Evolutionary conservation across 768 basidiomycete species (phyloP).

Genomic region (Ephemerocybe angulata): DNA sequence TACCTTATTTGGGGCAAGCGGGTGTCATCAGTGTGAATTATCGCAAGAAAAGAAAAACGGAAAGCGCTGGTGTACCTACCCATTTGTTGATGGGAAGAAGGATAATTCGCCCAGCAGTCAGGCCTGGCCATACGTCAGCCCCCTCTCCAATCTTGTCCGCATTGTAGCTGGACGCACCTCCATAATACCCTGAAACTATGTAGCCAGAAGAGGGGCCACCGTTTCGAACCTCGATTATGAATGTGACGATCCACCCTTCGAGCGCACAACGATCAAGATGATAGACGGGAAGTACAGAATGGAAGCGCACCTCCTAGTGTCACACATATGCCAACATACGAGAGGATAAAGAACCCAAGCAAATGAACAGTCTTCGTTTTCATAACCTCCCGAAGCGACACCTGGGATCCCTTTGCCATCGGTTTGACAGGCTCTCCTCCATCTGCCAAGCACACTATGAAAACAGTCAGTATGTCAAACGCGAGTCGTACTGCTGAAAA

Average conservation of each 20-base stretch:
- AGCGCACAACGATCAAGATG: neutral
- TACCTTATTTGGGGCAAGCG: constrained; percentile 31
- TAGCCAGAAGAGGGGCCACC: constrained; percentile 43
- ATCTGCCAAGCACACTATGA: constrained; percentile 47
- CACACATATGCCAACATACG: constrained; percentile 71
- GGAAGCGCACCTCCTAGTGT: constrained; percentile 41
- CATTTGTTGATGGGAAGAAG: constrained; percentile 55
- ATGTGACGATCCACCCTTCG: constrained; percentile 71
- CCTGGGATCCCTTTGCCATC: constrained; percentile 28
- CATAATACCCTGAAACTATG: constrained; percentile 50
- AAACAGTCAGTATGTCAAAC: neutral
- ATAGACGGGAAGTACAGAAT: neutral
- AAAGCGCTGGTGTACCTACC: neutral
- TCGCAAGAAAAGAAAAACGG: neutral
- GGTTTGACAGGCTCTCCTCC: constrained; percentile 48
- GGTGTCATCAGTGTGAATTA: neutral
- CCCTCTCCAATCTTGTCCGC: neutral
- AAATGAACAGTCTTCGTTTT: constrained; percentile 52
- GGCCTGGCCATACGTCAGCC: constrained; percentile 33
- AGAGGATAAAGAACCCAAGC: constrained; percentile 58
- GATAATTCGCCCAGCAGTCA: constrained; percentile 52
- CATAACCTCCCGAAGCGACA: constrained; percentile 45
- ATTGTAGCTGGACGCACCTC: constrained; percentile 33
- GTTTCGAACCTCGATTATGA: constrained; percentile 33
- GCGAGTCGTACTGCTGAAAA: neutral